Percentiles rank a stretch among this genome's conserved stretches.
These are phyloP conservation scores for Hericium erinaceus DNA, from an alignment of 768 basidiomycete genomes.

Conservation along the genomic window DNA sequence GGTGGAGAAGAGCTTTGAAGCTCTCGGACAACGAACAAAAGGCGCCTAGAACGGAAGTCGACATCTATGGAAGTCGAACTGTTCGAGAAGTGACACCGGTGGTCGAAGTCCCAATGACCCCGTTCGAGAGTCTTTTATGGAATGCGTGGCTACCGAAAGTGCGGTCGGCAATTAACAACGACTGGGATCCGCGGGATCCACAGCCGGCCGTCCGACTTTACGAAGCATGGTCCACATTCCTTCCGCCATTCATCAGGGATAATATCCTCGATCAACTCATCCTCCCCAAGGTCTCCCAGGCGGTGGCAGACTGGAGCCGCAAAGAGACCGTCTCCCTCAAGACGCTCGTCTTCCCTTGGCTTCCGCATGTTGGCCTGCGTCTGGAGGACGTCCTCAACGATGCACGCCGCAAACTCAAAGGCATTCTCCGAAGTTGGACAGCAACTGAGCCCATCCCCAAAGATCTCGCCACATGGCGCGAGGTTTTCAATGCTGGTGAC, in stretches of 20 bases:
- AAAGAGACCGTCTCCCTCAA: slow-evolving; percentile 54
- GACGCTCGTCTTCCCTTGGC: slow-evolving; percentile 88
- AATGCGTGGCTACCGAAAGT: slow-evolving; percentile 92
- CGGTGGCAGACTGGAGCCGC: slow-evolving; percentile 78
- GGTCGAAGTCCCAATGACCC: slow-evolving; percentile 70
- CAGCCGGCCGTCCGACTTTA: slow-evolving; percentile 73
- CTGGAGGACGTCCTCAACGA: slow-evolving; percentile 82
- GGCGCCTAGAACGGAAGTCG: slow-evolving; percentile 34
- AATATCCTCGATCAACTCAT: slow-evolving; percentile 95
- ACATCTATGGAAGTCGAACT: slow-evolving; percentile 45
- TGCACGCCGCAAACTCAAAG: slow-evolving; percentile 78
- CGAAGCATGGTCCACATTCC: slow-evolving; percentile 79
- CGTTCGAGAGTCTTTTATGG: slow-evolving; percentile 93
- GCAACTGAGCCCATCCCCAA: slow-evolving; percentile 61
- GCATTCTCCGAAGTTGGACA: slow-evolving; percentile 66
- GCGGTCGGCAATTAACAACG: slow-evolving; percentile 90
- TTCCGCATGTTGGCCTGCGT: slow-evolving; percentile 78
- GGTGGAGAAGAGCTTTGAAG: slow-evolving; percentile 62
- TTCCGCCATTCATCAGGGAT: slow-evolving; percentile 87
- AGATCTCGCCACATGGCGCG: slow-evolving; percentile 71
- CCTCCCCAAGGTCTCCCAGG: slow-evolving; percentile 82
- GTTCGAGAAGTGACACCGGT: slow-evolving; percentile 21
- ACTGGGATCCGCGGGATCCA: slow-evolving; percentile 74
- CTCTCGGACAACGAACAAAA: slow-evolving; percentile 40
- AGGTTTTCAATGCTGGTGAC: slow-evolving; percentile 67